These are phyloP conservation scores for Piromyces finnis DNA, from an alignment of 192 early-diverging fungal genomes.

Conservation along the genomic window DNA sequence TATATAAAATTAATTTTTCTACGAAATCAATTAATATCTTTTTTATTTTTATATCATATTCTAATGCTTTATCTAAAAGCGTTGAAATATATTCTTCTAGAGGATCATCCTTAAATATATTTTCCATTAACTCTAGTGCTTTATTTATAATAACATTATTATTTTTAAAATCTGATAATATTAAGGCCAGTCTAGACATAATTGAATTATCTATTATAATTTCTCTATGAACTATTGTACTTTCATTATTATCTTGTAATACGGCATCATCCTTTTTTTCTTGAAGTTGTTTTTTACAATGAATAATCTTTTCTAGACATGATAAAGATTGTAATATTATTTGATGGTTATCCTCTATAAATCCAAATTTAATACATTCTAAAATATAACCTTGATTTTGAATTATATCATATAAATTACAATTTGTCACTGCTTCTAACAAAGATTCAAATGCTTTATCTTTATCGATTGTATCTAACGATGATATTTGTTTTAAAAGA, in stretches of 20 bases:
- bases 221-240: background rate
- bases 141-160: background rate
- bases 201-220: background rate
- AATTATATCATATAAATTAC: background rate
- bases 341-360: background rate
- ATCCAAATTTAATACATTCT: background rate
- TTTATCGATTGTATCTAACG: background rate
- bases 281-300: background rate
- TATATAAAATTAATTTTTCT: background rate
- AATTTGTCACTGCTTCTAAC: background rate
- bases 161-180: background rate
- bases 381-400: background rate
- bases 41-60: background rate
- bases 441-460: background rate
- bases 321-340: background rate
- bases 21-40: background rate
- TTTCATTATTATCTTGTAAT: background rate
- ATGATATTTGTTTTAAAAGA: background rate
- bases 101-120: background rate
- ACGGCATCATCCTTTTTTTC: background rate
- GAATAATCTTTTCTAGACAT: background rate
- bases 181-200: background rate
- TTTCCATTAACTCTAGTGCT: background rate
- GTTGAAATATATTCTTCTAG: background rate
- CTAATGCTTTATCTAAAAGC: background rate